Evolutionary conservation across 768 basidiomycete species (phyloP).

Genomic region (Harrya chromipes): DNA sequence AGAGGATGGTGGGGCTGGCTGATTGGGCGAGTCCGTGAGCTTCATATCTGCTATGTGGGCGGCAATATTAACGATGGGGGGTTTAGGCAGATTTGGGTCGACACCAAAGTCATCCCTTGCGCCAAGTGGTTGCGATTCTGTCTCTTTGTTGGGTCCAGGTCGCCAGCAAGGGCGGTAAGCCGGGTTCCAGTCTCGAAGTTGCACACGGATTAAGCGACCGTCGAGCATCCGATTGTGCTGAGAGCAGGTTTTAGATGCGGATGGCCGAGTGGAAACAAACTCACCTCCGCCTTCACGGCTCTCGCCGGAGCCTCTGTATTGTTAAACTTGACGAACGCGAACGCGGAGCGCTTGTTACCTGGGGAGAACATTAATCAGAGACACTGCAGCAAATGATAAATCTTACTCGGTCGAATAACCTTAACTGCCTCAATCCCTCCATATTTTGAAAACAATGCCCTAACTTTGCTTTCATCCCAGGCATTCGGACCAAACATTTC

Average conservation of each 20-base stretch:
- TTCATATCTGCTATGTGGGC: slow-evolving; percentile 11
- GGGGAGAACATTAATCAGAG: background rate
- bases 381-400: background rate
- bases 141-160: slow-evolving; percentile 39
- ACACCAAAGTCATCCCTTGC: slow-evolving; percentile 7
- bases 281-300: slow-evolving; percentile 65
- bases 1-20: background rate
- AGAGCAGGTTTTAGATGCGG: slow-evolving; percentile 5
- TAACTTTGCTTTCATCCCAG: slow-evolving; percentile 69
- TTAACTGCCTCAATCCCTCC: slow-evolving; percentile 64
- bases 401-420: slow-evolving; percentile 62
- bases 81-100: slow-evolving; percentile 11
- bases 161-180: slow-evolving; percentile 42
- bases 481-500: slow-evolving; percentile 58
- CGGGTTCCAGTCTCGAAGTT: slow-evolving; percentile 66
- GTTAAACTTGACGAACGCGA: slow-evolving; percentile 75
- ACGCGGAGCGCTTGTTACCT: slow-evolving; percentile 67
- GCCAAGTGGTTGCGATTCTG: slow-evolving; percentile 21
- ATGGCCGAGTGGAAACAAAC: background rate
- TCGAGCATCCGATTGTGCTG: slow-evolving; percentile 72
- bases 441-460: slow-evolving; percentile 57
- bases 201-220: slow-evolving; percentile 72
- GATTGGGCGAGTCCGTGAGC: slow-evolving; percentile 4
- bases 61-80: slow-evolving; percentile 6
- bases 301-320: slow-evolving; percentile 60